Base-by-base conservation (phyloP, 2,329 filamentous ascomycete genomes). In the Tolypocladium album region DNA sequence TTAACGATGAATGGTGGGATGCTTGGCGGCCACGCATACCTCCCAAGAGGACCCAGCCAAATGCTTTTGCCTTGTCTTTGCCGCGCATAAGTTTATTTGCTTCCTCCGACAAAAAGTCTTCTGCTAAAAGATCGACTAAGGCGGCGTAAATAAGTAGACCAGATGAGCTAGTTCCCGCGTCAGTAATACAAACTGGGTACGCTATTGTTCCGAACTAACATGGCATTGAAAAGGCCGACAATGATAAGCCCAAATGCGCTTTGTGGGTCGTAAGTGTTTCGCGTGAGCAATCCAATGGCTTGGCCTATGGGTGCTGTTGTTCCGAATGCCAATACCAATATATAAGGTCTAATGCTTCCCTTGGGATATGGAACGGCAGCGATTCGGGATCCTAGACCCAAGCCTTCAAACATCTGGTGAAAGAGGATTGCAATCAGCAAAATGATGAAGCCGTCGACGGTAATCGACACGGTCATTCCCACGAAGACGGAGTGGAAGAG, bases 401-500 rank as follows among this genome's bases (percentile, higher is more conserved):
- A 82, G 61, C 87, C 87, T 67, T 80, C 84, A 61, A 88, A 88
- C 64, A 84, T 86, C 67, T 88, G 87, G 68, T 89, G 87, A 76
- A 90, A 89, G 39, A 86, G 74, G 61, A 90, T 89, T 62, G 87
- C 87, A 56, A 88, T 75, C 9, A 89, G 77, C 4, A 90, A 79
- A 34, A 89, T 78, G 60, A 86, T 72, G 70, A 89, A 89, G 4
- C 85, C 82, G 1, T 88, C 84, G 1, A 83, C 82, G 24, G 86
- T 86, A 64, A 90, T 87, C 34, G 84, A 87, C 34, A 90, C 74
- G 0, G 88, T 88, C 79, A 89, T 88, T 61, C 87, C 87, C 60
- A 90, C 87, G 70, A 90, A 90, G 61, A 92, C 82, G 62, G 85
- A 89, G 74, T 92, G 88, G 70, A 92, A 92, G 13, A 92, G 78